A percentile compares a stretch with the other conserved stretches of the same genome.
Conservation (phyloP, 2,329 filamentous ascomycete species). For the Parascedosporium putredinis region DNA sequence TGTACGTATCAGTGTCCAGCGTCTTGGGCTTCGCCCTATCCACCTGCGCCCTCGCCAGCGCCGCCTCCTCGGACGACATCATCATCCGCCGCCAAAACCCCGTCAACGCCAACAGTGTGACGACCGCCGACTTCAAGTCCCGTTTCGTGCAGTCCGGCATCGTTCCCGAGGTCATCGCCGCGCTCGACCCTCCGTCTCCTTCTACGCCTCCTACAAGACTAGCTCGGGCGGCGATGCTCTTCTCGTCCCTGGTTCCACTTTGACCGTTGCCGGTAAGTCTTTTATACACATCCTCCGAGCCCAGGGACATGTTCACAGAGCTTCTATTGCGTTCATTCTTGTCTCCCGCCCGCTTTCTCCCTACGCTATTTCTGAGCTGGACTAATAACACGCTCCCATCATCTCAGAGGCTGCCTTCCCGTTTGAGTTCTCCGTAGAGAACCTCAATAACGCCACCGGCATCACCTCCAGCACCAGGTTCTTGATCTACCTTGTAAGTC, state of each 20-base stretch:
- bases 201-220: constrained; percentile 16
- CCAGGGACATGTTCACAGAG: too few relatives aligned
- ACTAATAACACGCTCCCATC: too few relatives aligned
- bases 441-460: constrained; percentile 16
- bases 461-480: constrained; percentile 16
- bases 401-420: constrained; percentile 13
- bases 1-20: background rate
- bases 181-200: constrained; percentile 17
- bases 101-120: constrained; percentile 12
- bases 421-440: constrained; percentile 19
- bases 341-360: too few relatives aligned
- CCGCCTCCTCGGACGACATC: background rate
- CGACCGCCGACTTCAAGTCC: constrained; percentile 17
- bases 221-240: constrained; percentile 14
- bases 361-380: too few relatives aligned
- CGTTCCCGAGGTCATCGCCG: constrained; percentile 18
- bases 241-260: constrained; percentile 14
- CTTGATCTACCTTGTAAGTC: constrained; percentile 15
- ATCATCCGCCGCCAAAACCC: constrained; percentile 7
- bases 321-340: too few relatives aligned
- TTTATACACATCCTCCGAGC: too few relatives aligned
- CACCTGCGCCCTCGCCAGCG: background rate
- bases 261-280: constrained; percentile 13
- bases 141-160: constrained; percentile 17
- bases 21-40: constrained; percentile 4